These are phyloP conservation scores for Aureobasidium sp. DNA, from an alignment of 2,329 filamentous ascomycete genomes.

Conservation along the genomic window DNA sequence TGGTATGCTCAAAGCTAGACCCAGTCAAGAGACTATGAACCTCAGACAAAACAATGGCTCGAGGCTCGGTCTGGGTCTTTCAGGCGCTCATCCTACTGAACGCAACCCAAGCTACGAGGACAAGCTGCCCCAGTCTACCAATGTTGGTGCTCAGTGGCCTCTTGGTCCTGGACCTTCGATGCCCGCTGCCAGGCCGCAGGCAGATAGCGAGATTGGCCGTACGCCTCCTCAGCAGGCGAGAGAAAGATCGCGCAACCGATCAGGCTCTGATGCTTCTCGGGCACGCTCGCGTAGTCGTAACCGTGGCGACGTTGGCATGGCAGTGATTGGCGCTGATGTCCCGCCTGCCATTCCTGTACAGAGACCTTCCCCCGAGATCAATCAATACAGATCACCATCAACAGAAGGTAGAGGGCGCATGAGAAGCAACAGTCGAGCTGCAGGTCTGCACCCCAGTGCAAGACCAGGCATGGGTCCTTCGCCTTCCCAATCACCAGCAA, in stretches of 20 bases:
- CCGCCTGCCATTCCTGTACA: background rate
- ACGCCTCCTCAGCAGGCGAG: conserved; percentile 7
- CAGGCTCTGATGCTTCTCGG: conserved; percentile 44
- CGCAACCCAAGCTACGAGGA: conserved; percentile 2
- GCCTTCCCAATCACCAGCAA: background rate
- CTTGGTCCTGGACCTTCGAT: background rate
- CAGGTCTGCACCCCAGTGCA: conserved; percentile 1
- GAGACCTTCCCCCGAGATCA: conserved; percentile 21
- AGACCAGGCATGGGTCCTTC: background rate
- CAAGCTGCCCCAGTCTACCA: background rate
- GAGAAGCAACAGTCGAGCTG: conserved; percentile 11
- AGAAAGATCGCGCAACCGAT: conserved; percentile 38
- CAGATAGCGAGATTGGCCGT: conserved; percentile 25
- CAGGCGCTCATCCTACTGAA: background rate
- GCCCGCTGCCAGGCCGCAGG: conserved; percentile 19
- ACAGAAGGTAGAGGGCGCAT: conserved; percentile 1
- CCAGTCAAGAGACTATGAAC: conserved; percentile 58
- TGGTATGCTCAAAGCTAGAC: conserved; percentile 56
- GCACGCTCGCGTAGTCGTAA: conserved; percentile 47
- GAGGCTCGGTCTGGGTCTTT: conserved; percentile 39
- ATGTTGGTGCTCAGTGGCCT: conserved; percentile 5
- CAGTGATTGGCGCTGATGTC: conserved; percentile 21
- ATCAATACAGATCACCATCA: background rate
- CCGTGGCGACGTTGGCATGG: conserved; percentile 43
- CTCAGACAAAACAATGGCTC: background rate